These are phyloP conservation scores for Suhomyces prunicola DNA, from an alignment of 805 yeast genomes.

Conservation along the genomic window DNA sequence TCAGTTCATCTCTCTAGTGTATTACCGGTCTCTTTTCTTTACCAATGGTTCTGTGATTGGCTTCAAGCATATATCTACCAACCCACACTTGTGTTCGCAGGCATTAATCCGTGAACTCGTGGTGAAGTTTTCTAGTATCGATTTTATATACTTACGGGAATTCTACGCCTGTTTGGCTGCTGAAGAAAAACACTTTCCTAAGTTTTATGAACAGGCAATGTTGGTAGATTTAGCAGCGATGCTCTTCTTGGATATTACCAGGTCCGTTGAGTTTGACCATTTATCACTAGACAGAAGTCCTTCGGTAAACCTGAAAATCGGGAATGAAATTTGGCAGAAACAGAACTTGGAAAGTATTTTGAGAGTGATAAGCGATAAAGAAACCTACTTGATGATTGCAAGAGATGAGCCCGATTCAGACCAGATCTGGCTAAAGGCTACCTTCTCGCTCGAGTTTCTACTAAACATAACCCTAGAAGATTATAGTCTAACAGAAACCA, in stretches of 20 bases:
- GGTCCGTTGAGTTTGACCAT: slow-evolving; percentile 9
- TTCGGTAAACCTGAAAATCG: background rate
- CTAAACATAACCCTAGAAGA: slow-evolving; percentile 10
- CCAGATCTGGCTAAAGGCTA: slow-evolving; percentile 24
- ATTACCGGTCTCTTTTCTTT: slow-evolving; percentile 15
- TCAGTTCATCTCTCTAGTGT: slow-evolving; percentile 15
- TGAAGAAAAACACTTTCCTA: slow-evolving; percentile 1
- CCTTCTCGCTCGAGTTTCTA: slow-evolving; percentile 23
- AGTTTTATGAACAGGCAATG: slow-evolving; percentile 6
- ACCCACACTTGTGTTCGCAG: background rate
- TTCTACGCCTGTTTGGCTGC: slow-evolving; percentile 9
- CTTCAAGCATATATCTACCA: background rate
- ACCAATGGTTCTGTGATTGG: slow-evolving; percentile 10
- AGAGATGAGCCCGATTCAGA: slow-evolving; percentile 24
- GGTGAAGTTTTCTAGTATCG: slow-evolving; percentile 9
- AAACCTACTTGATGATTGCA: slow-evolving; percentile 11
- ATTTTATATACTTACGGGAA: slow-evolving; percentile 10
- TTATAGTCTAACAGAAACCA: background rate
- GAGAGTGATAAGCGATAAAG: slow-evolving; percentile 8
- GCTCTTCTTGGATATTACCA: slow-evolving; percentile 11
- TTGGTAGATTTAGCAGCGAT: slow-evolving; percentile 9
- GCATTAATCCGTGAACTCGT: slow-evolving; percentile 11
- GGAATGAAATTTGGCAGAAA: slow-evolving; percentile 6
- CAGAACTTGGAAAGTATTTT: slow-evolving; percentile 7
- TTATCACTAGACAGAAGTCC: background rate